Evolutionary conservation across 2,329 filamentous ascomycete species (phyloP), one percentile per base, ranked within the genome.

Genomic region (Orbilia brochopaga): DNA sequence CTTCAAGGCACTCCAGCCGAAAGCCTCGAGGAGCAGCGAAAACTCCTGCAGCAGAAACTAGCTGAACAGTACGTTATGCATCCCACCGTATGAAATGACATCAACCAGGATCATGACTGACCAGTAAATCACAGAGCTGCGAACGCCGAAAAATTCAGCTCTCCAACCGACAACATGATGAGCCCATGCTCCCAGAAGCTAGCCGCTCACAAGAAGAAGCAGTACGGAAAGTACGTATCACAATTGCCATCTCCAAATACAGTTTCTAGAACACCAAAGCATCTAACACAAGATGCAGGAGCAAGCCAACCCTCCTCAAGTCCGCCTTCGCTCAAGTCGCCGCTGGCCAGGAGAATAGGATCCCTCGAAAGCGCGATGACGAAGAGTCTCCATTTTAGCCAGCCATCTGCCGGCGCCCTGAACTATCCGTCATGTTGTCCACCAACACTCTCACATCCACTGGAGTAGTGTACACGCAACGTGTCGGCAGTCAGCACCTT

Each of bases 121-220:
- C 40, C 55, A 40, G 56, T 78, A 75, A 17, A 40, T n/a, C 37
- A 75, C 74, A 79, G 76, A 73, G 76, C 75, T 76, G 80, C 81
- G 75, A 81, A 81, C 57, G 77, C 80, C 51, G 81, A 83, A 76
- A 82, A 84, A 75, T 93, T 92, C 81, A 83, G 92, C 79, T 92
- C 89, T 17, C 91, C 91, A 1, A 92, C 90, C n/a, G 91, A 95
- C 80, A 87, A 87, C 80, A 92, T 95, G 82, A 90, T 92, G 87
- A 92, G 89, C 76, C 91, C 91, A 37, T 92, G 90, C 80, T 90
- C 88, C 17, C 88, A 90, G 79, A 94, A 94, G 84, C 85, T 94
- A 77, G 89, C 85, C 74, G 88, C 89, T 44, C 86, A 92, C 80
- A 89, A 90, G 81, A 90, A 86, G 81, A 92, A 91, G 83, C 88